Percentiles rank a stretch among this genome's conserved stretches.
phyloP scores from a whole-genome alignment of 495 filamentous ascomycete genomes.

The Penicillium mononematosum region DNA sequence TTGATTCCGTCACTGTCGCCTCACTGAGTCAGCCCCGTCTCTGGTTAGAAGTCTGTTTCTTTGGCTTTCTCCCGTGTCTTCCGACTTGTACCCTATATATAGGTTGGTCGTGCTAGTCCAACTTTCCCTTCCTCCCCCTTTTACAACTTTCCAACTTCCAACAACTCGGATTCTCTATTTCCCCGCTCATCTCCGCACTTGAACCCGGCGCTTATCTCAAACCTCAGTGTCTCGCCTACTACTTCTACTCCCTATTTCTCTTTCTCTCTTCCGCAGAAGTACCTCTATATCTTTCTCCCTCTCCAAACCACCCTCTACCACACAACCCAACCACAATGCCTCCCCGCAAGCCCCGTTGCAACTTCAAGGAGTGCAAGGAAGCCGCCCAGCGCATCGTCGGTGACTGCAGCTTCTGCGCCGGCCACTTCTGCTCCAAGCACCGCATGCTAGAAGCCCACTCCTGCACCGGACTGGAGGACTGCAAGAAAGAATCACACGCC shows the following conservation, averaged over 20 bases:
- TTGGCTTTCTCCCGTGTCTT: conserved; percentile 29
- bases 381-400: conserved; percentile 88
- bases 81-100: conserved; percentile 23
- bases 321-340: conserved; percentile 45
- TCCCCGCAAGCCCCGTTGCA: conserved; percentile 81
- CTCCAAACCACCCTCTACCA: conserved; percentile 6
- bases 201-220: conserved; percentile 22
- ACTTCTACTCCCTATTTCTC: conserved; percentile 1
- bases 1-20: conserved; percentile 31
- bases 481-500: conserved; percentile 93
- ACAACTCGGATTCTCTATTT: conserved; percentile 28
- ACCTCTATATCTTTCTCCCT: conserved; percentile 6
- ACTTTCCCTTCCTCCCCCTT: conserved; percentile 14
- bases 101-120: neutral
- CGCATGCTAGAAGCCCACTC: conserved; percentile 89
- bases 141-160: conserved; percentile 15
- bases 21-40: conserved; percentile 30
- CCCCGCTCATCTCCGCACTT: conserved; percentile 30
- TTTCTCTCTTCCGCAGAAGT: neutral
- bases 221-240: neutral
- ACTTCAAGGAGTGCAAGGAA: conserved; percentile 82
- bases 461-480: conserved; percentile 92
- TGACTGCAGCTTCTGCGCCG: conserved; percentile 91
- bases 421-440: conserved; percentile 92
- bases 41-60: conserved; percentile 23